Base-by-base conservation (phyloP, 345 rosid species). In the Erucastrum elatum region DNA sequence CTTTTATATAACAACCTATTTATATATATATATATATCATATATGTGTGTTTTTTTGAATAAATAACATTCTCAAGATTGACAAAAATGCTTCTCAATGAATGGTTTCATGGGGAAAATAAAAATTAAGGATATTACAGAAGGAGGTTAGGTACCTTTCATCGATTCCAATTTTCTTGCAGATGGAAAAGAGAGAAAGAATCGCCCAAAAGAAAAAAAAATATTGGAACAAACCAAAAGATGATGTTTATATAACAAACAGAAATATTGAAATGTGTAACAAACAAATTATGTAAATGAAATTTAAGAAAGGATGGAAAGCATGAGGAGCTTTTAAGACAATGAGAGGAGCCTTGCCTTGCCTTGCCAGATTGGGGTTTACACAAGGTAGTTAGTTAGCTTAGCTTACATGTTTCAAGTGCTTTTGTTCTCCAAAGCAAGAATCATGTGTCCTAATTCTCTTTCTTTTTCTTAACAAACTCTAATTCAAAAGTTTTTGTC, bases 261-360 rank as follows among this genome's bases (percentile, higher is more conserved):
- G n/a, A 49, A 49, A 66, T 31, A 39, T 3, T 21, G 29, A 60
- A 67, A 79, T 66, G 74, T 66, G 63, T 78, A 29, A 61, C 15
- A 62, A 41, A 29, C 17, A 25, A 44, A 62, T 27, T 1, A 68
- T 34, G 53, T 34, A 27, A 73, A 11, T 68, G 67, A 68, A 67
- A 46, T 0, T 0, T 31, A 46, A 46, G 74, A 66, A 51, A 79
- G 70, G 56, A 49, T 74, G 78, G 75, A 79, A 79, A 74, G 78
- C 78, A 74, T 79, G 82, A 61, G 59, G 82, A 59, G 72, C 51
- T 64, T 71, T 13, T 25, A 78, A 73, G 8, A 64, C 63, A 73
- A 66, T 72, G 81, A 66, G 77, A 78, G 77, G 68, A 73, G 82
- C 70, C 82, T 79, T 73, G 74, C 70, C 78, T 61, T 35, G 82